These are phyloP conservation scores for Lachancea mirantina DNA, from an alignment of 805 yeast species.

Conservation along the genomic window DNA sequence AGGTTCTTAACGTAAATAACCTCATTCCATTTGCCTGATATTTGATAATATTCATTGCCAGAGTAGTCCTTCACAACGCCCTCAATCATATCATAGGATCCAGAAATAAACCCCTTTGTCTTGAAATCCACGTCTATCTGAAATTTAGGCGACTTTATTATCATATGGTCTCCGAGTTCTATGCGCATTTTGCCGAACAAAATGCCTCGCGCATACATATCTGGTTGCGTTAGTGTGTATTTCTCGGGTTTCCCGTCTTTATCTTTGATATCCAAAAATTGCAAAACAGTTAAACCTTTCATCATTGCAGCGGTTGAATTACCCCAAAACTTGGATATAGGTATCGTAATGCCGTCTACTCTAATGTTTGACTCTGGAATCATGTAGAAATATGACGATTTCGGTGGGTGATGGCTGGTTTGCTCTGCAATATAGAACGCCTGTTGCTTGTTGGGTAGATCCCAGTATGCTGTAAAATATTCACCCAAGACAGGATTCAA, in stretches of 20 bases:
- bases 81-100: constrained; percentile 82
- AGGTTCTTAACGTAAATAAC: constrained; percentile 59
- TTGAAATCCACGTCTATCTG: constrained; percentile 86
- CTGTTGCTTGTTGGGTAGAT: constrained; percentile 57
- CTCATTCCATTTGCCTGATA: constrained; percentile 93
- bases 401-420: constrained; percentile 98
- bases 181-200: constrained; percentile 82
- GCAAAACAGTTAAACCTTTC: constrained; percentile 80
- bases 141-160: constrained; percentile 55
- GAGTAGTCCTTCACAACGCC: constrained; percentile 56
- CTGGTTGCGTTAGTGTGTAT: constrained; percentile 88
- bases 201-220: constrained; percentile 90
- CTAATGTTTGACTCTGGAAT: constrained; percentile 75
- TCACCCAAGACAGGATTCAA: constrained; percentile 93
- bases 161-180: constrained; percentile 89
- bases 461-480: constrained; percentile 88
- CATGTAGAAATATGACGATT: constrained; percentile 84
- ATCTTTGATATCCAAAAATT: constrained; percentile 54
- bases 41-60: constrained; percentile 53
- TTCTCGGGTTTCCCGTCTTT: constrained; percentile 48
- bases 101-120: constrained; percentile 89
- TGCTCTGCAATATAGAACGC: constrained; percentile 91
- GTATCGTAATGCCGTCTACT: constrained; percentile 83
- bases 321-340: constrained; percentile 83
- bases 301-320: constrained; percentile 95